phyloP scores from a whole-genome alignment of 208 protist species.

The Wallacemonas sp. region DNA sequence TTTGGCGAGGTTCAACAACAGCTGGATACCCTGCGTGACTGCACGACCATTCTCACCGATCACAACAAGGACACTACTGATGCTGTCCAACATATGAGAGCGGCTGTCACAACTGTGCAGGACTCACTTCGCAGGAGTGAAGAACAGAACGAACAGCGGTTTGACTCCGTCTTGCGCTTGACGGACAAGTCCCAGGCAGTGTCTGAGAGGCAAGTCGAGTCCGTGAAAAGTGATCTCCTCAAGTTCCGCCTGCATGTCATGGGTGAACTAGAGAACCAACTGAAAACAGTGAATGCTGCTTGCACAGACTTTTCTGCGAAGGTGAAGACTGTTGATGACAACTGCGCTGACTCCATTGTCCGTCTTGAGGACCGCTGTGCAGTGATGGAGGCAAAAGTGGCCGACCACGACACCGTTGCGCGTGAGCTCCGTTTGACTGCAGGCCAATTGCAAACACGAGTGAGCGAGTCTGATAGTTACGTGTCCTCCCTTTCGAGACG shows the following conservation, averaged over 20 bases:
- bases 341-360: conserved; percentile 1
- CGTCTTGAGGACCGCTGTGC: not conserved
- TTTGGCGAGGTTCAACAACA: not conserved
- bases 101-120: not conserved
- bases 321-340: not conserved
- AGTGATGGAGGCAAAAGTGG: not conserved
- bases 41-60: not conserved
- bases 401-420: not conserved
- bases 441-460: not conserved
- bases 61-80: not conserved
- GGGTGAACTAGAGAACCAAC: not conserved
- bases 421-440: not conserved
- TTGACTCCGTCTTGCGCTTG: not conserved
- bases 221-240: conserved; percentile 1
- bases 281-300: not conserved
- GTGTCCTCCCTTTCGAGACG: not conserved
- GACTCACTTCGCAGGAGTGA: not conserved
- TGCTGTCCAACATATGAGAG: not conserved
- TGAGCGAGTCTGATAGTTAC: not conserved
- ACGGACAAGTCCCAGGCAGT: not conserved
- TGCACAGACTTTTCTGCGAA: not conserved
- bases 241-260: conserved; percentile 2
- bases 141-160: conserved; percentile 3
- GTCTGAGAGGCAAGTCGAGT: conserved; percentile 2
- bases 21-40: not conserved